These are phyloP conservation scores for Pseudogymnoascus sp. DNA, from an alignment of 2,329 filamentous ascomycete species.

Conservation along the genomic window DNA sequence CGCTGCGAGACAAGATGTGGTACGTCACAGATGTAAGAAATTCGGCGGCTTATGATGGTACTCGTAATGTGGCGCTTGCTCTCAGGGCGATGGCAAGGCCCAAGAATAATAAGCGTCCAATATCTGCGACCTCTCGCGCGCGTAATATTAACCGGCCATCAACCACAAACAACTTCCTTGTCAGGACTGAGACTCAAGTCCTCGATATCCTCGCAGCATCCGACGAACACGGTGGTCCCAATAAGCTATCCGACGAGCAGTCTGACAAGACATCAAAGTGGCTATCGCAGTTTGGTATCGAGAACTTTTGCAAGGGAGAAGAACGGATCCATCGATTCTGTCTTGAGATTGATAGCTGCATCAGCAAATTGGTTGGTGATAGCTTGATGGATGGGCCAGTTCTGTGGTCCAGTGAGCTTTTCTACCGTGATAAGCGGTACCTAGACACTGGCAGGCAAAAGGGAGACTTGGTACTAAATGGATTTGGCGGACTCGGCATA, in stretches of 20 bases:
- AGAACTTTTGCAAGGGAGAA: constrained; percentile 91
- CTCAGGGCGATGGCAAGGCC: constrained; percentile 81
- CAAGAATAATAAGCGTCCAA: constrained; percentile 30
- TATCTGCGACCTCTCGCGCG: constrained; percentile 30
- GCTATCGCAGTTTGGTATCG: constrained; percentile 71
- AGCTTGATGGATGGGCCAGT: constrained; percentile 78
- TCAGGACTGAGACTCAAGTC: constrained; percentile 75
- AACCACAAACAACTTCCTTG: constrained; percentile 50
- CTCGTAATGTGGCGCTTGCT: constrained; percentile 75
- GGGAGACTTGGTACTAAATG: constrained; percentile 38
- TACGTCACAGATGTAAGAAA: constrained; percentile 90
- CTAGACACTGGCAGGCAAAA: constrained; percentile 39
- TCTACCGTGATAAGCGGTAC: constrained; percentile 61
- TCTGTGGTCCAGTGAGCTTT: constrained; percentile 87
- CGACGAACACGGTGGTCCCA: constrained; percentile 78
- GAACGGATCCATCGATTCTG: constrained; percentile 92
- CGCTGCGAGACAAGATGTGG: constrained; percentile 95
- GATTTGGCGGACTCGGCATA: constrained; percentile 38
- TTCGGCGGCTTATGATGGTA: constrained; percentile 80
- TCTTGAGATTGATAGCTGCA: constrained; percentile 78
- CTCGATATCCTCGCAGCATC: constrained; percentile 79
- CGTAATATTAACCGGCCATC: constrained; percentile 26
- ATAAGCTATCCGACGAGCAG: constrained; percentile 94
- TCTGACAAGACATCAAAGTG: constrained; percentile 76
- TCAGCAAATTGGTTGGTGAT: constrained; percentile 77